These are phyloP conservation scores for Backusella psychrophila DNA, from an alignment of 192 early-diverging fungal species.

Conservation along the genomic window DNA sequence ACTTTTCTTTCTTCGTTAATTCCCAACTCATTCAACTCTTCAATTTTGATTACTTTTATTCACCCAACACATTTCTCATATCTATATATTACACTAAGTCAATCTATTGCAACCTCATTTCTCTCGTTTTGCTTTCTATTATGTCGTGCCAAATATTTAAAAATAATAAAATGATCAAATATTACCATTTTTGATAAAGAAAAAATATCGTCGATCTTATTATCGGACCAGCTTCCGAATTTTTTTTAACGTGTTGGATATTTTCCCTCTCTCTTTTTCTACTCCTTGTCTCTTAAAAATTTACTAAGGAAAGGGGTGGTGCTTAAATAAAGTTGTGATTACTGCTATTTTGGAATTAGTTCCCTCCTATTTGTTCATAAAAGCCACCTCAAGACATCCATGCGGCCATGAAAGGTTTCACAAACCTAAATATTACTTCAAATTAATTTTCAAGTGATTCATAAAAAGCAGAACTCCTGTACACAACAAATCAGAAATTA, in stretches of 20 bases:
- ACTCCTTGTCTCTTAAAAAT: background rate
- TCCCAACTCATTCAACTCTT: background rate
- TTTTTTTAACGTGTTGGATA: background rate
- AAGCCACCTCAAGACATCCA: background rate
- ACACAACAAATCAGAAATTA: background rate
- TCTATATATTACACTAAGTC: background rate
- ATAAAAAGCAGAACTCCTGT: background rate
- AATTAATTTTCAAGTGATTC: background rate
- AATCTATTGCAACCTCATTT: background rate
- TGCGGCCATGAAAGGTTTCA: background rate
- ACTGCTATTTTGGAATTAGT: background rate
- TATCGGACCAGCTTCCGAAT: background rate
- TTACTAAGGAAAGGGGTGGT: background rate
- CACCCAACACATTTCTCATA: background rate
- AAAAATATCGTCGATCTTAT: slow-evolving; percentile 1
- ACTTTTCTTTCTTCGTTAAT: background rate
- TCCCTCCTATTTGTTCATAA: background rate
- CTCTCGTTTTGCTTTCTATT: background rate
- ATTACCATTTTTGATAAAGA: slow-evolving; percentile 1
- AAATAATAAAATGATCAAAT: slow-evolving; percentile 6
- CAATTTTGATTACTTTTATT: background rate
- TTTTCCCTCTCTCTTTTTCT: background rate
- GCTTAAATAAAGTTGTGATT: background rate
- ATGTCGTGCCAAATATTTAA: background rate
- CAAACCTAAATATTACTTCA: background rate